Conservation (phyloP, 2,329 filamentous ascomycete species). For the Camptophora hylomeconis region DNA sequence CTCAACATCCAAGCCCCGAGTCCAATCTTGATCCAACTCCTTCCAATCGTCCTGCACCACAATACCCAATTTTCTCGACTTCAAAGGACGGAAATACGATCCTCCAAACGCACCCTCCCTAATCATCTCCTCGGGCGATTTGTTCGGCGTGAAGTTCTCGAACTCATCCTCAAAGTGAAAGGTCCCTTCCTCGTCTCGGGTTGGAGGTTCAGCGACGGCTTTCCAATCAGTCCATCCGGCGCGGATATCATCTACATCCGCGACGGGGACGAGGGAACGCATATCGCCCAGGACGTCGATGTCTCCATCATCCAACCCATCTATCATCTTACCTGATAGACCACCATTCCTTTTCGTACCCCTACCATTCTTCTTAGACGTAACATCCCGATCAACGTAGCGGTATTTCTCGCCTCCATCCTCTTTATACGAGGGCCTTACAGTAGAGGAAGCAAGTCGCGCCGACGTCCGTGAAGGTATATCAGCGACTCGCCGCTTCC, state of each 20-base stretch:
- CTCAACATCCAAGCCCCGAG: slow-evolving; percentile 24
- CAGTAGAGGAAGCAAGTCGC: slow-evolving; percentile 30
- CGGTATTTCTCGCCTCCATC: slow-evolving; percentile 11
- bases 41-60: slow-evolving; percentile 34
- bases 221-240: slow-evolving; percentile 34
- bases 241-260: slow-evolving; percentile 11
- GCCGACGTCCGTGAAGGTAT: slow-evolving; percentile 33
- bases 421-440: slow-evolving; percentile 27
- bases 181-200: slow-evolving; percentile 27
- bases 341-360: no score
- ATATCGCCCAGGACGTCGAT: slow-evolving; percentile 6
- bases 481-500: no score
- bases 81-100: slow-evolving; percentile 37
- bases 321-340: no score
- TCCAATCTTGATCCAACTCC: slow-evolving; percentile 35
- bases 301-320: no score
- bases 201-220: slow-evolving; percentile 26
- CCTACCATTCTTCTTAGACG: no score
- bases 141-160: slow-evolving; percentile 38
- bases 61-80: slow-evolving; percentile 29
- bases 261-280: slow-evolving; percentile 13
- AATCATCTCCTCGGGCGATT: slow-evolving; percentile 39
- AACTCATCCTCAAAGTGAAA: slow-evolving; percentile 36
- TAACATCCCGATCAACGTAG: no score
- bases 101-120: slow-evolving; percentile 41